These are phyloP conservation scores for Passalora sequoiae DNA, from an alignment of 2,329 filamentous ascomycete species.

Conservation along the genomic window DNA sequence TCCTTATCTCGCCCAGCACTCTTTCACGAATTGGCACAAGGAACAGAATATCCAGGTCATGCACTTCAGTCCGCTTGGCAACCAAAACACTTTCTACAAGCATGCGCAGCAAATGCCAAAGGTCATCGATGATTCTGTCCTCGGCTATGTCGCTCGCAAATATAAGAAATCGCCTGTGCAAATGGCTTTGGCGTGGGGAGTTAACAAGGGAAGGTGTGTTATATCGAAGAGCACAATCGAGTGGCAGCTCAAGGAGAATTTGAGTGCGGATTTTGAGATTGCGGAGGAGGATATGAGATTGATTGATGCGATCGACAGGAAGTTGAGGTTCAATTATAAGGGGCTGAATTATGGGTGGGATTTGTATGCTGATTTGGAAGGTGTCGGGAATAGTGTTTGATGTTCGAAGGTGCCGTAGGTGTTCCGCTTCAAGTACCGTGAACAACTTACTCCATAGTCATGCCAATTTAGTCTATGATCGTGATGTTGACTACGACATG, in stretches of 20 bases:
- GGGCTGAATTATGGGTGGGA: conserved; percentile 23
- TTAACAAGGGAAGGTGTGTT: not conserved
- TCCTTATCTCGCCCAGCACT: conserved; percentile 63
- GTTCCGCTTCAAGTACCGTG: too few relatives aligned
- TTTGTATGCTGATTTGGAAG: conserved; percentile 27
- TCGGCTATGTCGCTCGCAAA: too few relatives aligned
- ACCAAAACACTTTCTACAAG: too few relatives aligned
- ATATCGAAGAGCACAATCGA: conserved; percentile 38
- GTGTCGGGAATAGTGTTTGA: conserved; percentile 11
- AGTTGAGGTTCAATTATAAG: conserved; percentile 22
- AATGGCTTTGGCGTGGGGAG: too few relatives aligned
- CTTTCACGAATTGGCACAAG: conserved; percentile 64
- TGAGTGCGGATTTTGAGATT: conserved; percentile 28
- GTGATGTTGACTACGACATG: too few relatives aligned
- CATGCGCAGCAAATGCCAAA: too few relatives aligned
- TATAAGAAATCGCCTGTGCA: too few relatives aligned
- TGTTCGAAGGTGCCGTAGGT: too few relatives aligned
- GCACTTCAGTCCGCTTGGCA: conserved; percentile 56
- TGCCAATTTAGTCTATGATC: too few relatives aligned
- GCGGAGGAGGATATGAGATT: conserved; percentile 45
- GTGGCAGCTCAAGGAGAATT: conserved; percentile 32
- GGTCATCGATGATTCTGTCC: too few relatives aligned
- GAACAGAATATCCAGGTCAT: conserved; percentile 66
- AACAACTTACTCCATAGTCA: too few relatives aligned
- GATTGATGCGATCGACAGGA: conserved; percentile 35